Evolutionary conservation across 306 rosid species (phyloP).

Genomic region (Cicer chorassanicum): DNA sequence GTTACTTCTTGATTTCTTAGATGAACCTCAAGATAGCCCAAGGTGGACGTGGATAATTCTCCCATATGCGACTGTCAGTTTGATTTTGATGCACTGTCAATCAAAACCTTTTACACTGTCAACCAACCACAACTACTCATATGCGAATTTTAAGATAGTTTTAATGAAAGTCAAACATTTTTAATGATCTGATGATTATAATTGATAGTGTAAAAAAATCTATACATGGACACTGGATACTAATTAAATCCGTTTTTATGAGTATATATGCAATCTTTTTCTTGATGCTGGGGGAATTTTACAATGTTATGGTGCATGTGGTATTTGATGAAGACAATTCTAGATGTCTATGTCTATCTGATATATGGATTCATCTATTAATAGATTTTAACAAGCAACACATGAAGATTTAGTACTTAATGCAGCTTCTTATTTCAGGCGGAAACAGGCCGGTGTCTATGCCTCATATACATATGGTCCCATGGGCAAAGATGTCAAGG

Average conservation of each 20-base stretch:
- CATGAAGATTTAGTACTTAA: slow-evolving; percentile 40
- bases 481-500: slow-evolving; percentile 69
- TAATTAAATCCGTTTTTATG: no score
- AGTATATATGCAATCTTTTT: background rate
- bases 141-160: no score
- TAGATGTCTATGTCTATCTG: background rate
- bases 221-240: no score
- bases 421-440: slow-evolving; percentile 53
- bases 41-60: slow-evolving; percentile 57
- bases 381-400: background rate
- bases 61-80: no score
- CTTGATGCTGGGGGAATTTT: slow-evolving; percentile 18
- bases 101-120: no score
- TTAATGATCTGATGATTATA: no score
- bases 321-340: slow-evolving; percentile 5
- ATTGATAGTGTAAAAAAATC: no score
- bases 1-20: slow-evolving; percentile 85
- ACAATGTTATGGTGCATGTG: background rate
- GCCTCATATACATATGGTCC: slow-evolving; percentile 78
- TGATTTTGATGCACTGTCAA: no score
- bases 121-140: no score
- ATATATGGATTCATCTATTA: background rate
- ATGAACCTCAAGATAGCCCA: slow-evolving; percentile 77
- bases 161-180: no score
- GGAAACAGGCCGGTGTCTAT: slow-evolving; percentile 80